Evolutionary conservation across 331 rosid species (phyloP), one percentile per base, ranked within the genome.

Genomic region (Stylosanthes scabra): DNA sequence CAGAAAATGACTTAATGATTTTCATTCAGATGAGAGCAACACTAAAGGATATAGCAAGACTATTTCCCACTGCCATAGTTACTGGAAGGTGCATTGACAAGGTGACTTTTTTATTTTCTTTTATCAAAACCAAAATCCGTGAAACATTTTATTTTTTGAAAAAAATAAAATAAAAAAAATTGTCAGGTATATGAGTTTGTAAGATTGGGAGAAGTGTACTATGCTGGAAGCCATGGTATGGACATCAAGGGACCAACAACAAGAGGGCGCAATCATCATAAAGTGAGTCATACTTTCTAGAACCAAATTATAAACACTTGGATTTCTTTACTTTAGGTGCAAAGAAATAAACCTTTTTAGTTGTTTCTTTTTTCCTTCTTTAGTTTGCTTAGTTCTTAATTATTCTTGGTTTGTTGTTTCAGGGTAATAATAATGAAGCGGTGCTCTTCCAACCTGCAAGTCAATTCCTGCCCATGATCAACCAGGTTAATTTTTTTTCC

Each of bases 221-320:
- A 93, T 46, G 98, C 98, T 4, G 98, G 98, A 4, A 93, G 98
- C 71, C 98, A 93, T 75, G 98, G 98, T 5, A 93, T 93, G 98
- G 98, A 93, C 83, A 93, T 93, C 13, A 87, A 78, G 76, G 97
- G 96, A 41, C 98, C 98, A 79, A 75, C 98, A 79, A 75, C 90
- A 56, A 86, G 85, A 72, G 64, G 72, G 73, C 77, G 49, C 70
- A 68, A 74, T 66, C 46, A 74, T 76, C 78, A 85, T 51, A 84
- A 89, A 52, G 97, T 89, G 72, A 85, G 93, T 72, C 11, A 57
- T 61, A 16, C 41, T 63, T 54, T 54, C 63, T 52, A 5, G 15
- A 44, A 40, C 64, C 41, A 79, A 72, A 46, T 66, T 41, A 34
- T n/a, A 39, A 49, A 49, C 8, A 12, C 1, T 49, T 49, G 54